phyloP scores from a whole-genome alignment of 371 early-diverging fungal species.

The Mortierella sp. region DNA sequence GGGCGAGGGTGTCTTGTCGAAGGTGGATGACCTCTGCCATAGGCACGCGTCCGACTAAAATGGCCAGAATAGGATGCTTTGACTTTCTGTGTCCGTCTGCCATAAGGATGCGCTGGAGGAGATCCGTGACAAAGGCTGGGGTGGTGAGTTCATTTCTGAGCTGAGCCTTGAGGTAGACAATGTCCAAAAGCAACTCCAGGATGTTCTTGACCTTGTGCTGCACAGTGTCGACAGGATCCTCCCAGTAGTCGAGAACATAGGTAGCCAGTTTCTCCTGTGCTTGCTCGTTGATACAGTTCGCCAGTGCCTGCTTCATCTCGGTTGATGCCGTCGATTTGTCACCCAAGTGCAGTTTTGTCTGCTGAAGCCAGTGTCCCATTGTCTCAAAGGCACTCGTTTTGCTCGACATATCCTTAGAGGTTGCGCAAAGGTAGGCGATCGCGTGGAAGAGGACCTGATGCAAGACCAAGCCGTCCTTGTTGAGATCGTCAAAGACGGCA shows the following conservation, averaged over 20 bases:
- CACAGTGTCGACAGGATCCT: constrained; percentile 85
- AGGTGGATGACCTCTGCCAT: constrained; percentile 63
- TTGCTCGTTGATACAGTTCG: constrained; percentile 53
- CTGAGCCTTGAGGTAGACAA: constrained; percentile 61
- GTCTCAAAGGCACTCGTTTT: constrained; percentile 82
- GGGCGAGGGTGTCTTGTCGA: constrained; percentile 71
- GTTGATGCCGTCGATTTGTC: constrained; percentile 37
- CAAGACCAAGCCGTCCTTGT: constrained; percentile 36
- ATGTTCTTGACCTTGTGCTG: constrained; percentile 77
- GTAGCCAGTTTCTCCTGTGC: constrained; percentile 70
- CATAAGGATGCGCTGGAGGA: constrained; percentile 63
- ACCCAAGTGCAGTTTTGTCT: constrained; percentile 62
- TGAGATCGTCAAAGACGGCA: constrained; percentile 35
- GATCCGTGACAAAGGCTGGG: constrained; percentile 54
- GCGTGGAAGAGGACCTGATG: constrained; percentile 65
- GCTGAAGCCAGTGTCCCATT: constrained; percentile 79
- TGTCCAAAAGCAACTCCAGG: constrained; percentile 73
- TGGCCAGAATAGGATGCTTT: constrained; percentile 79
- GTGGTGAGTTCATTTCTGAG: constrained; percentile 56
- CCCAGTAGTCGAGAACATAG: constrained; percentile 85
- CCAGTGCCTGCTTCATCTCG: constrained; percentile 40
- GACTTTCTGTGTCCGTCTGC: constrained; percentile 77
- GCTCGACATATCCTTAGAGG: constrained; percentile 70
- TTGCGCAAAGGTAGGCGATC: constrained; percentile 63
- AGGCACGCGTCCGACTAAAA: constrained; percentile 72